phyloP scores from a whole-genome alignment of 352 stramenopile species.

The Pythium phragmitis region DNA sequence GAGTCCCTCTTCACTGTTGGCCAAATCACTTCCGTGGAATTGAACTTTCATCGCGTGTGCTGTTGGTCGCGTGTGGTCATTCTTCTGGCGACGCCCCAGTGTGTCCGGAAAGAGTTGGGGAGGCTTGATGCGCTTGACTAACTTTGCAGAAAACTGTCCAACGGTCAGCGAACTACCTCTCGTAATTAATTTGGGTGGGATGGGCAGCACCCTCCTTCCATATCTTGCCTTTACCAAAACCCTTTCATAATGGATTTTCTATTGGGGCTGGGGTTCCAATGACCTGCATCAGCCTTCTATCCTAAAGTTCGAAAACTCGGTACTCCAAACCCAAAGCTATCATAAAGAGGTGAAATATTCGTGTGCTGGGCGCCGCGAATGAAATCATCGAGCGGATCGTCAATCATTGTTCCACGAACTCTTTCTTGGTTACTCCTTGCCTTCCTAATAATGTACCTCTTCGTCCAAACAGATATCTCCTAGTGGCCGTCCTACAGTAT shows the following conservation, averaged over 20 bases:
- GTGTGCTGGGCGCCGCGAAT: too few relatives aligned
- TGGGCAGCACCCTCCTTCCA: not conserved
- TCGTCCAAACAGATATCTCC: not conserved
- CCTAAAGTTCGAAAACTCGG: not conserved
- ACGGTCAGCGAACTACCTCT: not conserved
- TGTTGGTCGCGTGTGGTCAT: not conserved
- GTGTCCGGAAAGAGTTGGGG: too few relatives aligned
- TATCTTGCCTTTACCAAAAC: not conserved
- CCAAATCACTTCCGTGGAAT: not conserved
- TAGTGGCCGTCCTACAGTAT: not conserved
- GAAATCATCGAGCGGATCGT: too few relatives aligned
- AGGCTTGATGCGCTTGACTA: too few relatives aligned
- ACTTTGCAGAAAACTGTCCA: not conserved
- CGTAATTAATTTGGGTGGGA: not conserved
- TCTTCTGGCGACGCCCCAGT: too few relatives aligned
- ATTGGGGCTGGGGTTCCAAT: not conserved
- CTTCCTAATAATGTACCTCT: not conserved
- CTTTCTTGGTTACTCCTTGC: too few relatives aligned
- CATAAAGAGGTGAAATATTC: too few relatives aligned
- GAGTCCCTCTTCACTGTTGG: not conserved
- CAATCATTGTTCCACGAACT: too few relatives aligned
- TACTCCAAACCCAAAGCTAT: not conserved
- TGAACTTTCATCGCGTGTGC: not conserved
- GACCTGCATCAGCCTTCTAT: not conserved
- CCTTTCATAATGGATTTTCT: not conserved